phyloP scores from a whole-genome alignment of 148 eudicot species.

The Rhododendron molle region DNA sequence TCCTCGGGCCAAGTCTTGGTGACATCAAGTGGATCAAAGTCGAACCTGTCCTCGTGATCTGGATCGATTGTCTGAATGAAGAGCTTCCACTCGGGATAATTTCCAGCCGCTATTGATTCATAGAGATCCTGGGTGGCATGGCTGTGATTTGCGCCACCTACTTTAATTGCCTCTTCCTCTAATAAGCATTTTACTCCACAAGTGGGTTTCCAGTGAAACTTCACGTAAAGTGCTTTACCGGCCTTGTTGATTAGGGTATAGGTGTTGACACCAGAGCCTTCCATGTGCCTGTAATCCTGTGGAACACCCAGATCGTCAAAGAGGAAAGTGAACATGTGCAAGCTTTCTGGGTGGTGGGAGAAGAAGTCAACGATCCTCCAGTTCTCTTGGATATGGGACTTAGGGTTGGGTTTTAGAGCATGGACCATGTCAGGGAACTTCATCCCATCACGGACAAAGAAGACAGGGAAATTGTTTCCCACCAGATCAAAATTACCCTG shows the following conservation, averaged over 20 bases:
- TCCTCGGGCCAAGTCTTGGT: constrained; percentile 98
- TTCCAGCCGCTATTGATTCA: constrained; percentile 91
- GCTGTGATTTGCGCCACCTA: constrained; percentile 94
- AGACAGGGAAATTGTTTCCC: constrained; percentile 96
- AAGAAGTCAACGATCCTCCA: constrained; percentile 94
- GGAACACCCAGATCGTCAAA: constrained; percentile 89
- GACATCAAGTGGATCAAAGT: constrained; percentile 92
- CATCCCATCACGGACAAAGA: constrained; percentile 89
- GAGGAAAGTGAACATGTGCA: constrained; percentile 80
- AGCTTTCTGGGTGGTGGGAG: constrained; percentile 93
- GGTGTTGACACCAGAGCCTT: constrained; percentile 91
- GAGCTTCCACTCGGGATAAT: constrained; percentile 95
- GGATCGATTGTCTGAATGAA: constrained; percentile 87
- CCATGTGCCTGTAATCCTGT: constrained; percentile 90
- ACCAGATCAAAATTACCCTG: constrained; percentile 97
- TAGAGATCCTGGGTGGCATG: constrained; percentile 92
- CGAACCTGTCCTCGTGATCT: constrained; percentile 78
- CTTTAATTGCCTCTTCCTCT: constrained; percentile 75
- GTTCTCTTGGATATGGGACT: constrained; percentile 89
- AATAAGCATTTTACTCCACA: constrained; percentile 82
- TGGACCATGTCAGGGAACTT: constrained; percentile 94
- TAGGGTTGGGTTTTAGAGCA: constrained; percentile 90
- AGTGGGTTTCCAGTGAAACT: constrained; percentile 96
- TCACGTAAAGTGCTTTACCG: constrained; percentile 80
- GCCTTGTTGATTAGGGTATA: constrained; percentile 72